Evolutionary conservation across 2,329 filamentous ascomycete species (phyloP), one percentile per base, ranked within the genome.

Genomic region (Talaromyces verruculosus): DNA sequence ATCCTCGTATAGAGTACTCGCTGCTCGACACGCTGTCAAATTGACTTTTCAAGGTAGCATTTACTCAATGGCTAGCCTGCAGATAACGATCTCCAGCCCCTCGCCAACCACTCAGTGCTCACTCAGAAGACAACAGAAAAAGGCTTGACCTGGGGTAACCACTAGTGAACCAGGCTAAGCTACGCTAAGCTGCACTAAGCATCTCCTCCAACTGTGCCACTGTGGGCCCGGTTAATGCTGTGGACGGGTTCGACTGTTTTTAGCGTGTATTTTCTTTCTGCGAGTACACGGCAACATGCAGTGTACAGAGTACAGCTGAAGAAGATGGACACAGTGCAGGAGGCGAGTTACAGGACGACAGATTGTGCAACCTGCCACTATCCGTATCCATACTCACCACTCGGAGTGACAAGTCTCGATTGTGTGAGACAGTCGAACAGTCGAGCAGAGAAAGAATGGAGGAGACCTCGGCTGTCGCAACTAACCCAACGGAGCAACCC

Each of bases 111-210:
- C 15, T 41, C 13, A n/a, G 30, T 33, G 30, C 30, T 33, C 30
- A 8, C 7, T 33, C 37, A 5, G 4, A 17, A 39, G 37, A 39
- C 37, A 41, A 25, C 25, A 25, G 3, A 5, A 41, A 17, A 15
- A 41, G 37, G 37, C 41, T 45, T 37, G 53, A 57, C 53, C 53
- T 57, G 53, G 53, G 53, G 53, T 39, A 57, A 57, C 53, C 53
- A 57, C 53, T 57, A 57, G 53, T 22, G 17, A 33, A 19, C 25
- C 51, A 35, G 30, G 15, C 47, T 55, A 53, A 51, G 11, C 19
- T 11, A 35, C 33, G 10, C 33, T 41, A 39, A 39, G 37, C 41
- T 8, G 3, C 25, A 13, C 47, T 28, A 51, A 51, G 47, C 15
- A 43, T 3, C 8, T 25, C 13, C 39, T 41, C 15, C 15, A n/a